These are phyloP conservation scores for Rosa lucieae DNA, from an alignment of 306 rosid genomes.

Conservation along the genomic window DNA sequence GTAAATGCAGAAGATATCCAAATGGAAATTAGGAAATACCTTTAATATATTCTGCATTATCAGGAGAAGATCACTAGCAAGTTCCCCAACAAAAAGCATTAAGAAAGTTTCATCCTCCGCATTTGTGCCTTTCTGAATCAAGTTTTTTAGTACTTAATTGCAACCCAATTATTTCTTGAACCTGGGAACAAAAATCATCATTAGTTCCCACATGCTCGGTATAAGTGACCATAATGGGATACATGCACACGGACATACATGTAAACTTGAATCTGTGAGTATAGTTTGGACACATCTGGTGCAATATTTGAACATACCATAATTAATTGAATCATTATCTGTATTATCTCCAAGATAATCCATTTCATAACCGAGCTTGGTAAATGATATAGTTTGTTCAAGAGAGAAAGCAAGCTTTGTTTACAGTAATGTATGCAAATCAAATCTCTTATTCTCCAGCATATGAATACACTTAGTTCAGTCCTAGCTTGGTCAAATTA, in stretches of 20 bases:
- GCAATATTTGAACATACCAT: constrained; percentile 50
- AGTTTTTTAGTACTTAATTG: constrained; percentile 63
- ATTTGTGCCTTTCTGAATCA: constrained; percentile 55
- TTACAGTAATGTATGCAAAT: constrained; percentile 46
- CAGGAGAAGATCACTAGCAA: constrained; percentile 51
- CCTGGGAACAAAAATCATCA: constrained; percentile 46
- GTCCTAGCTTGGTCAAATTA: constrained; percentile 32
- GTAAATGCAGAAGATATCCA: not conserved
- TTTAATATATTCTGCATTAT: constrained; percentile 57
- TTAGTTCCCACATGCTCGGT: constrained; percentile 26
- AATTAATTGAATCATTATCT: constrained; percentile 35
- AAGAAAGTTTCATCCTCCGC: constrained; percentile 54
- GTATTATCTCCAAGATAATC: constrained; percentile 39
- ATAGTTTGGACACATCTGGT: constrained; percentile 56
- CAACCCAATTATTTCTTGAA: constrained; percentile 72
- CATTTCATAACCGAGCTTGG: constrained; percentile 57
- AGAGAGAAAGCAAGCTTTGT: constrained; percentile 79
- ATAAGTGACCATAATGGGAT: constrained; percentile 9
- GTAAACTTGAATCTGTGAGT: constrained; percentile 63
- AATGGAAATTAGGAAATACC: constrained; percentile 41
- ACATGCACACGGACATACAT: constrained; percentile 47
- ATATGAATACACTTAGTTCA: constrained; percentile 39
- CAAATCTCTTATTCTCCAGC: constrained; percentile 49
- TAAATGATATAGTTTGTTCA: constrained; percentile 66
- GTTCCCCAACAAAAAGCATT: constrained; percentile 77